A percentile compares a stretch with the other conserved stretches of the same genome.
These are phyloP conservation scores for Blastocrithidia nonstop DNA, from an alignment of 208 protist genomes.

Conservation along the genomic window DNA sequence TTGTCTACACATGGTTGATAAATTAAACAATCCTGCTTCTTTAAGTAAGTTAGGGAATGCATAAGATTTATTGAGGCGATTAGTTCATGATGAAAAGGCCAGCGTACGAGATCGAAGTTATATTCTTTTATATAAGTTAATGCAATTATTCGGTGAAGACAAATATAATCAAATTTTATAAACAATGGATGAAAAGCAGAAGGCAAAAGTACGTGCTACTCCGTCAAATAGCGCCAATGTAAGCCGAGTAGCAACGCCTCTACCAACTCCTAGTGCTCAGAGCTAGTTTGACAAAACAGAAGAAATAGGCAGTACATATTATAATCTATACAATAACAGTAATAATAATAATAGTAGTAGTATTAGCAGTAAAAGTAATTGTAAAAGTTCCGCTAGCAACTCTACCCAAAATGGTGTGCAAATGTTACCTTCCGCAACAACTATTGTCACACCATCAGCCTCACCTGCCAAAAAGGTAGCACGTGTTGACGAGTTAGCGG, in stretches of 20 bases:
- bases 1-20: slow-evolving; percentile 37
- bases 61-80: slow-evolving; percentile 29
- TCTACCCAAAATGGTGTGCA: too few species aligned
- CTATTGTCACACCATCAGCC: slow-evolving; percentile 15
- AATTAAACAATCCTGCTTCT: slow-evolving; percentile 25
- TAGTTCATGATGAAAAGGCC: slow-evolving; percentile 75
- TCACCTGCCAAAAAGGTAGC: slow-evolving; percentile 51
- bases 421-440: background rate
- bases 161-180: slow-evolving; percentile 26
- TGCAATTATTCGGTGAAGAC: slow-evolving; percentile 30
- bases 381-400: too few species aligned
- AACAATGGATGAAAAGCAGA: slow-evolving; percentile 62
- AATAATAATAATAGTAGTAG: too few species aligned
- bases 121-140: slow-evolving; percentile 37
- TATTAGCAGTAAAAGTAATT: too few species aligned
- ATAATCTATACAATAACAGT: too few species aligned
- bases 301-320: too few species aligned
- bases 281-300: too few species aligned
- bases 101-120: slow-evolving; percentile 51
- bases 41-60: too few species aligned
- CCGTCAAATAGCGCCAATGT: too few species aligned
- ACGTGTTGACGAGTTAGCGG: slow-evolving; percentile 14
- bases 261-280: too few species aligned
- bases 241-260: too few species aligned
- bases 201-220: slow-evolving; percentile 3